These are phyloP conservation scores for Globisporangium rhizosaccharum DNA, from an alignment of 352 stramenopile genomes.

Conservation along the genomic window DNA sequence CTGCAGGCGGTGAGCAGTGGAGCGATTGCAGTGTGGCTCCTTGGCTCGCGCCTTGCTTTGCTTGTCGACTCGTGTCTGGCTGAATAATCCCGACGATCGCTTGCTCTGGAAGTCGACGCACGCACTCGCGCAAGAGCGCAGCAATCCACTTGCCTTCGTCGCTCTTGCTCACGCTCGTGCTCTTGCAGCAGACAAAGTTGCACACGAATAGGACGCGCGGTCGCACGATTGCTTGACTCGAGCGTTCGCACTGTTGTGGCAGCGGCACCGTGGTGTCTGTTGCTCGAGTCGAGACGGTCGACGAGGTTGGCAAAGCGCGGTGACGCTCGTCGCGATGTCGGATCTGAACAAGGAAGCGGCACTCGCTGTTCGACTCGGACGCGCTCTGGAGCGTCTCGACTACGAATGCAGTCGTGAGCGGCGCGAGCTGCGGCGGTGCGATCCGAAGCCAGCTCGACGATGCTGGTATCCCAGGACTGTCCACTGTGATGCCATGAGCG, in stretches of 20 bases:
- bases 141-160: constrained; percentile 14
- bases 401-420: neutral
- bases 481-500: too few relatives aligned
- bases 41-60: neutral
- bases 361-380: neutral
- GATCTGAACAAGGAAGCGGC: constrained; percentile 11
- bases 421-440: neutral
- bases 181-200: constrained; percentile 27
- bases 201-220: constrained; percentile 21
- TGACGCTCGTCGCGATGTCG: constrained; percentile 1
- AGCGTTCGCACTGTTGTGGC: neutral
- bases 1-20: neutral
- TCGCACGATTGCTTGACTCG: neutral
- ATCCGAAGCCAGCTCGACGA: constrained; percentile 6
- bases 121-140: constrained; percentile 12
- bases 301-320: neutral
- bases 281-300: neutral
- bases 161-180: constrained; percentile 16
- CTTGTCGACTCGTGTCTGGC: neutral
- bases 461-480: neutral
- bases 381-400: constrained; percentile 12
- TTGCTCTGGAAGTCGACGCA: constrained; percentile 6
- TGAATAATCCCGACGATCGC: constrained; percentile 5
- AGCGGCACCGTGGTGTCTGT: neutral
- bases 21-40: neutral